Percentiles rank a stretch among this genome's conserved stretches.
These are phyloP conservation scores for Helotiales sp. DNA, from an alignment of 2,329 filamentous ascomycete genomes.

Conservation along the genomic window DNA sequence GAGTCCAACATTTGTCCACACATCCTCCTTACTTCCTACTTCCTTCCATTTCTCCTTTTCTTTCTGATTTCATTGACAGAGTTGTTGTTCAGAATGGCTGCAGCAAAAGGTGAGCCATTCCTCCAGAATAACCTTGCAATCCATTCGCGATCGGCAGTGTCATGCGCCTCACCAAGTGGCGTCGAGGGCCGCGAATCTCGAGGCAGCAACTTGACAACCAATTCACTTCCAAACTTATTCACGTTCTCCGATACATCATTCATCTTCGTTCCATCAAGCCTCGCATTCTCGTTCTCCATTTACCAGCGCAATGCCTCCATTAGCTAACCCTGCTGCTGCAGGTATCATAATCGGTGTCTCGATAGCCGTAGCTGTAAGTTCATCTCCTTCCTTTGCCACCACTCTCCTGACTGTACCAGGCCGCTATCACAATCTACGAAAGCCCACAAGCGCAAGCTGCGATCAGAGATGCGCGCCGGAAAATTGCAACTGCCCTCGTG, in stretches of 20 bases:
- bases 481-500: conserved; percentile 60
- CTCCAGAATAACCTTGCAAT: background rate
- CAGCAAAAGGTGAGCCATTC: conserved; percentile 31
- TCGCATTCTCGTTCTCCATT: background rate
- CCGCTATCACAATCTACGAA: conserved; percentile 54
- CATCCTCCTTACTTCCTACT: background rate
- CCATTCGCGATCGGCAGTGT: conserved; percentile 16
- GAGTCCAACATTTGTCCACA: background rate
- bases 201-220: conserved; percentile 8
- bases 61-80: background rate
- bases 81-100: conserved; percentile 27
- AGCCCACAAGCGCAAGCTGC: conserved; percentile 62
- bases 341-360: conserved; percentile 35
- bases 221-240: background rate
- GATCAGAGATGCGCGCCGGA: conserved; percentile 60
- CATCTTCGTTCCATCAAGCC: too few species aligned
- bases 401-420: conserved; percentile 23
- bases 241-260: too few species aligned
- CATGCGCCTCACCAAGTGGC: conserved; percentile 4
- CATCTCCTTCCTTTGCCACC: background rate
- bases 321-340: conserved; percentile 33
- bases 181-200: conserved; percentile 9
- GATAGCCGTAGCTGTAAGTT: conserved; percentile 34
- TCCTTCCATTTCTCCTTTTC: background rate
- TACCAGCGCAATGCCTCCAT: conserved; percentile 33